These are phyloP conservation scores for Alternaria sp. DNA, from an alignment of 2,329 filamentous ascomycete species.

Conservation along the genomic window DNA sequence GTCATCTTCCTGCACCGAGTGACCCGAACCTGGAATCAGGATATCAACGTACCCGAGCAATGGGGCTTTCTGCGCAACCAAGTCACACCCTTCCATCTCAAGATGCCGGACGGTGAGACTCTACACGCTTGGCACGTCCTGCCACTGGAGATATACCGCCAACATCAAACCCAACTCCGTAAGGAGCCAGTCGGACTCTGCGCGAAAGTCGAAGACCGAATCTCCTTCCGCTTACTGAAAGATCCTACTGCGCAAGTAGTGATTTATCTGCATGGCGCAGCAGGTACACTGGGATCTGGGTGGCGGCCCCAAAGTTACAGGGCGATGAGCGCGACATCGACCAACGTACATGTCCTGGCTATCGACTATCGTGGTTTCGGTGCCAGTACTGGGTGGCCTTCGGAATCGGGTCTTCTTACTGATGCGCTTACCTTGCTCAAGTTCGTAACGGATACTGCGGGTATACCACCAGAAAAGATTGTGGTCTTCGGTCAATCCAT, in stretches of 20 bases:
- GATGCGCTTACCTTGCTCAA: constrained; percentile 62
- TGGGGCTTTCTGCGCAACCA: constrained; percentile 59
- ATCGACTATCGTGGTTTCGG: constrained; percentile 71
- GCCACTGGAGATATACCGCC: constrained; percentile 55
- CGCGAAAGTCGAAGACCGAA: constrained; percentile 61
- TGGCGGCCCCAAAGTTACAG: constrained; percentile 64
- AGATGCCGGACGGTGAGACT: constrained; percentile 49
- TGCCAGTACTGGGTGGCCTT: constrained; percentile 59
- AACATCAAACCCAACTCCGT: constrained; percentile 51
- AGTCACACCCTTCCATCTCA: constrained; percentile 57
- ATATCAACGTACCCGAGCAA: constrained; percentile 56
- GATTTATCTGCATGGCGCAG: constrained; percentile 67
- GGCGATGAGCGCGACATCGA: constrained; percentile 57
- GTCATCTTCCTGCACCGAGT: constrained; percentile 64
- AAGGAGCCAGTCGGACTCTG: constrained; percentile 56
- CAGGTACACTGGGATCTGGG: constrained; percentile 63
- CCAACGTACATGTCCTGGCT: constrained; percentile 63
- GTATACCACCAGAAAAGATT: constrained; percentile 62
- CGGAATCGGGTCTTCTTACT: constrained; percentile 60
- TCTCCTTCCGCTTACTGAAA: constrained; percentile 67
- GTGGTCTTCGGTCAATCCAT: constrained; percentile 67
- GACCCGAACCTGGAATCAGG: constrained; percentile 62
- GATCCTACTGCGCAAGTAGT: constrained; percentile 69
- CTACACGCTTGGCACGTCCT: constrained; percentile 61
- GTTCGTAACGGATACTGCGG: constrained; percentile 61